A percentile compares a stretch with the other conserved stretches of the same genome.
Evolutionary conservation across 2,329 filamentous ascomycete genomes (phyloP).

Genomic region (Helminthosporium solani): DNA sequence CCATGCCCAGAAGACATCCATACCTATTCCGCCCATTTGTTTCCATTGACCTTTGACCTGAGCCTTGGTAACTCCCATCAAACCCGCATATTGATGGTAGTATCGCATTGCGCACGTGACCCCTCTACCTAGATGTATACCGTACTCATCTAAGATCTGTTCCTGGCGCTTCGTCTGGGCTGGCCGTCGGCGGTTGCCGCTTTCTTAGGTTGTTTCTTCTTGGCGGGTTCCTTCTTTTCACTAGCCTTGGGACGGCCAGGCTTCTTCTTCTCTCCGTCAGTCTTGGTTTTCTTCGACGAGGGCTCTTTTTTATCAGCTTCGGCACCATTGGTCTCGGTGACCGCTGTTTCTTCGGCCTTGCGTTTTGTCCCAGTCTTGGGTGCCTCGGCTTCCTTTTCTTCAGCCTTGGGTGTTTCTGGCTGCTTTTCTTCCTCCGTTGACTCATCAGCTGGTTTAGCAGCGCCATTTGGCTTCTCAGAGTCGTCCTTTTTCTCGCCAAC

Average conservation of each 20-base stretch:
- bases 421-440: constrained; percentile 27
- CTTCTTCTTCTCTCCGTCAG: constrained; percentile 30
- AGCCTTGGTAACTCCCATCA: background rate
- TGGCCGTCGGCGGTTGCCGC: constrained; percentile 52
- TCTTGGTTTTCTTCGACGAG: constrained; percentile 35
- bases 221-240: constrained; percentile 43
- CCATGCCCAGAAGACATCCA: constrained; percentile 6
- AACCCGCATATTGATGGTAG: background rate
- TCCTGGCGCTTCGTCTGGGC: constrained; percentile 49
- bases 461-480: constrained; percentile 23
- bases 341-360: constrained; percentile 29
- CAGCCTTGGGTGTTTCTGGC: constrained; percentile 27
- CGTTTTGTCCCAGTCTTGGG: constrained; percentile 40
- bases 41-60: background rate
- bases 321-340: constrained; percentile 23
- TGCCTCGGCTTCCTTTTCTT: constrained; percentile 31
- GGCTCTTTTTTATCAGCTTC: constrained; percentile 29
- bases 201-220: constrained; percentile 51
- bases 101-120: background rate
- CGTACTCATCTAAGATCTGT: constrained; percentile 25
- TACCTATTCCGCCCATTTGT: constrained; percentile 15
- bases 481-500: constrained; percentile 22
- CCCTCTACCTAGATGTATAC: background rate
- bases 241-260: constrained; percentile 46
- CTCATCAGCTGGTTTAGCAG: constrained; percentile 17